Conservation (phyloP, 257 asterid genomes). For the Hygrophila difformis region DNA sequence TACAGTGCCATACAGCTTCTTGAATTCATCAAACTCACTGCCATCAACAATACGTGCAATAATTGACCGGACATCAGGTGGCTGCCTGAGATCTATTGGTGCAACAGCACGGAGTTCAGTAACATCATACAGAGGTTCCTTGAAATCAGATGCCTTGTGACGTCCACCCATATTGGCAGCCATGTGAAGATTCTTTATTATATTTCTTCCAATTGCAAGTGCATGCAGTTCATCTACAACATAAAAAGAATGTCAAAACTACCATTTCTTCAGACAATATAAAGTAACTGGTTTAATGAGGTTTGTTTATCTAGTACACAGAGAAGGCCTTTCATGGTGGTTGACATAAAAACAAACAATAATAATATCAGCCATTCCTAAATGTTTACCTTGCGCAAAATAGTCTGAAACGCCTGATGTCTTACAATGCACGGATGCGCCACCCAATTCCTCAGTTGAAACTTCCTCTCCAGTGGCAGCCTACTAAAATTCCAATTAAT, state of each 20-base stretch:
- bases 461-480: slow-evolving; percentile 98
- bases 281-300: slow-evolving; percentile 15
- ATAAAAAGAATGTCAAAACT: slow-evolving; percentile 12
- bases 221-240: slow-evolving; percentile 88
- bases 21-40: slow-evolving; percentile 97
- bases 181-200: slow-evolving; percentile 80
- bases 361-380: background rate
- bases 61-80: slow-evolving; percentile 73
- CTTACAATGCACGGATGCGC: slow-evolving; percentile 92
- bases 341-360: background rate
- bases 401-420: slow-evolving; percentile 96
- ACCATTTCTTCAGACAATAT: slow-evolving; percentile 12
- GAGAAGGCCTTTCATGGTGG: slow-evolving; percentile 2
- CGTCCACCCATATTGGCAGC: slow-evolving; percentile 45
- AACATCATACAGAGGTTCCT: slow-evolving; percentile 76
- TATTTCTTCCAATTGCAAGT: slow-evolving; percentile 87
- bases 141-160: slow-evolving; percentile 31
- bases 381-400: slow-evolving; percentile 76
- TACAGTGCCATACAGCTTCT: slow-evolving; percentile 98
- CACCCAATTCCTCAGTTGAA: slow-evolving; percentile 95
- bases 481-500: slow-evolving; percentile 40
- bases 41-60: slow-evolving; percentile 91
- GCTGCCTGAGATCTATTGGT: slow-evolving; percentile 84
- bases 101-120: slow-evolving; percentile 85
- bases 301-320: background rate